Conservation (phyloP, 2,329 filamentous ascomycete genomes). For the Fulvia fulva region DNA sequence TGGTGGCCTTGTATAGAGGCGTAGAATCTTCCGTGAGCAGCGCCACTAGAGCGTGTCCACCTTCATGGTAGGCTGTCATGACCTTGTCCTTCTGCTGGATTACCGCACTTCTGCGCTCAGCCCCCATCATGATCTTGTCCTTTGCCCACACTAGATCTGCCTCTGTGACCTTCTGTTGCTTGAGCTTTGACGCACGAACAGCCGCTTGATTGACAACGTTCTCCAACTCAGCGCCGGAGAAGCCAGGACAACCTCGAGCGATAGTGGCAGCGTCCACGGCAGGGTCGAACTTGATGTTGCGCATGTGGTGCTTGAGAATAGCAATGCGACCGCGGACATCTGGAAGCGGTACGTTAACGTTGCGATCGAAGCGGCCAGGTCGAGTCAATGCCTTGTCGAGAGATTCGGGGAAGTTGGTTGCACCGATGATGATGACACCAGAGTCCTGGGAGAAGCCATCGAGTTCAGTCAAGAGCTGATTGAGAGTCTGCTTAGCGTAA, state of each 20-base stretch:
- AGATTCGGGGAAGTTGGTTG: constrained; percentile 91
- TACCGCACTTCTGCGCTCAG: constrained; percentile 83
- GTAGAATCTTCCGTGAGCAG: constrained; percentile 73
- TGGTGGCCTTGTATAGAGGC: constrained; percentile 93
- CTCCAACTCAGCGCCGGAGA: constrained; percentile 92
- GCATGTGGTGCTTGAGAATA: constrained; percentile 89
- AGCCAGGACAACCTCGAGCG: constrained; percentile 82
- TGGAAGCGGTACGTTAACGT: constrained; percentile 81
- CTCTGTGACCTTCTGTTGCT: constrained; percentile 69
- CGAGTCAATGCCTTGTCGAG: constrained; percentile 93
- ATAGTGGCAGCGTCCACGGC: constrained; percentile 82
- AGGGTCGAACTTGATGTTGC: constrained; percentile 75
- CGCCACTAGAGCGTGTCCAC: constrained; percentile 86
- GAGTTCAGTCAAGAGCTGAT: constrained; percentile 92
- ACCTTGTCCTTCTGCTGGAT: constrained; percentile 92
- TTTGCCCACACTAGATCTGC: constrained; percentile 94
- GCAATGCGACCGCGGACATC: constrained; percentile 90
- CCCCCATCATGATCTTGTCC: constrained; percentile 96
- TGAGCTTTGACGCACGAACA: constrained; percentile 86
- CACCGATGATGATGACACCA: constrained; percentile 91
- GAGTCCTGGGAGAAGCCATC: constrained; percentile 95
- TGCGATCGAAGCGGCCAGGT: constrained; percentile 92
- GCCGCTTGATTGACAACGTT: constrained; percentile 97
- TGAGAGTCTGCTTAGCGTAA: constrained; percentile 95
- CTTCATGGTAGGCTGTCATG: constrained; percentile 94